Conservation (phyloP, 1,284 basidiomycete genomes). For the Ceratobasidium sp. region DNA sequence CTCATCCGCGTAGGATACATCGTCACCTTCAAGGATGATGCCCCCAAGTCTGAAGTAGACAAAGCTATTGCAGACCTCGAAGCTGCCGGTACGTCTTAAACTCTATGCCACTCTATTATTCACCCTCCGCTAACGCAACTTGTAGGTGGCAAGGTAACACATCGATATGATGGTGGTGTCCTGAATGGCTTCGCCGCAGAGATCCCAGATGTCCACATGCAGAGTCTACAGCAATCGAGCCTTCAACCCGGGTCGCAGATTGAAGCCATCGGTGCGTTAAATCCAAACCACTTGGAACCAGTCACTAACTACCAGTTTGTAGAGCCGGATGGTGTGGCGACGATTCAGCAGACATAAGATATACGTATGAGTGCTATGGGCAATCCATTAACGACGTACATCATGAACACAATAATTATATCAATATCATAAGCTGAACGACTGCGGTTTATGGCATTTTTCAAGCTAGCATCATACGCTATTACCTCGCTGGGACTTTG, state of each 20-base stretch:
- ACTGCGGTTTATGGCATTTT: too few species aligned
- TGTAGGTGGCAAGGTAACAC: slow-evolving; percentile 30
- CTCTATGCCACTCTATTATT: not conserved
- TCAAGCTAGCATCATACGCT: too few species aligned
- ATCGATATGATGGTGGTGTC: not conserved
- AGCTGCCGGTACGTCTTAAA: not conserved
- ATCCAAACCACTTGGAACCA: too few species aligned
- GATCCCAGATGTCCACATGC: slow-evolving; percentile 5
- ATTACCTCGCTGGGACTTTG: too few species aligned
- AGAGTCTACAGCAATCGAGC: not conserved
- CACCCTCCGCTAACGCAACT: not conserved
- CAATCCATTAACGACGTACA: not conserved
- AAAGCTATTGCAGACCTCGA: slow-evolving; percentile 8
- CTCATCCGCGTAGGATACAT: slow-evolving; percentile 30
- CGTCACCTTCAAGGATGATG: slow-evolving; percentile 40
- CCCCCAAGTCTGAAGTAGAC: slow-evolving; percentile 23
- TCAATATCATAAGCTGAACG: too few species aligned
- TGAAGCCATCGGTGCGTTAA: slow-evolving; percentile 41
- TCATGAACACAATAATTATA: too few species aligned
- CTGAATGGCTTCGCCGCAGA: slow-evolving; percentile 24
- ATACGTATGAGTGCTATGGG: too few species aligned
- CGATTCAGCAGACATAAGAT: slow-evolving; percentile 14
- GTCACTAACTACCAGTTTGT: not conserved
- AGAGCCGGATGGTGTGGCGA: slow-evolving; percentile 44
- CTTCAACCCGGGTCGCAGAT: not conserved